These are phyloP conservation scores for thale cress (Arabidopsis thaliana) DNA, from an alignment of 345 rosid species.

Conservation along the genomic window DNA sequence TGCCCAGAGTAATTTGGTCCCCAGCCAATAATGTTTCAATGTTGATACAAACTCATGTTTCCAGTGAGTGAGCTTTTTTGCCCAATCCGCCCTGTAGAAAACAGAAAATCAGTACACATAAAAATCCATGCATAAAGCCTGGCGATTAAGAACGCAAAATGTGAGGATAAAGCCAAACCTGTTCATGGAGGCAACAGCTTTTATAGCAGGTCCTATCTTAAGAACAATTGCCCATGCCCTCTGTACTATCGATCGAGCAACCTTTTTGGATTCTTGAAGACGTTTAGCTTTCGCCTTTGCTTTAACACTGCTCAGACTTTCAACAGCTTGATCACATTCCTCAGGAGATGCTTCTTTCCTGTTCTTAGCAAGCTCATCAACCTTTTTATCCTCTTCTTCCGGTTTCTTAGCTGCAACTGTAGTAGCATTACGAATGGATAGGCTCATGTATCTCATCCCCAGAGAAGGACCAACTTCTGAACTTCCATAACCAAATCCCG, in stretches of 20 bases:
- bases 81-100: conserved; percentile 75
- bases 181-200: conserved; percentile 83
- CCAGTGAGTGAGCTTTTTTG: conserved; percentile 66
- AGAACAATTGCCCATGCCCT: conserved; percentile 55
- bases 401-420: conserved; percentile 66
- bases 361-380: conserved; percentile 47
- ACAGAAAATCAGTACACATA: conserved; percentile 15
- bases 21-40: conserved; percentile 77
- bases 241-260: conserved; percentile 52
- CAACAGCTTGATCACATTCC: conserved; percentile 84
- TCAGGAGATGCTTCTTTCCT: conserved; percentile 77
- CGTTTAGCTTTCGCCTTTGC: conserved; percentile 70
- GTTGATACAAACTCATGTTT: conserved; percentile 64
- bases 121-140: not conserved
- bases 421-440: conserved; percentile 56
- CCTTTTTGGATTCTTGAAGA: conserved; percentile 57
- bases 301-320: conserved; percentile 63
- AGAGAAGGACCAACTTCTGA: conserved; percentile 40
- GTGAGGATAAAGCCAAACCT: conserved; percentile 52
- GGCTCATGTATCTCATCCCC: conserved; percentile 48
- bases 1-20: conserved; percentile 66
- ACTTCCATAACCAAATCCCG: conserved; percentile 41
- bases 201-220: conserved; percentile 69
- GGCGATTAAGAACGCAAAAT: conserved; percentile 14
- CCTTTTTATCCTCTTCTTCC: conserved; percentile 67